phyloP scores from a whole-genome alignment of 257 asterid species.

The Plectranthus barbatus region DNA sequence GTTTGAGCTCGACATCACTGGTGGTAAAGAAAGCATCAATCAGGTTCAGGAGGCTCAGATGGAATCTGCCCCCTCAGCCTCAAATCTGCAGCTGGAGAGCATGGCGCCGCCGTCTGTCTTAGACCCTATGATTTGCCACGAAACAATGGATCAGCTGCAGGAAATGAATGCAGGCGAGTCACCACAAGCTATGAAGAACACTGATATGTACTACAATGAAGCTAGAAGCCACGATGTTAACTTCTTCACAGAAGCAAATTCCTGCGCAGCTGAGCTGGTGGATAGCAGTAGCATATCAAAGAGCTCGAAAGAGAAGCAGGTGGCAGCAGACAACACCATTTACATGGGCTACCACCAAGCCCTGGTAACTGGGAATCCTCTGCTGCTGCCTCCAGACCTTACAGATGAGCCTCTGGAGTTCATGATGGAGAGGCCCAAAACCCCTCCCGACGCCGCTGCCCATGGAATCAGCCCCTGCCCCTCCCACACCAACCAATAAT shows the following conservation, averaged over 20 bases:
- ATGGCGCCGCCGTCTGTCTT: conserved; percentile 15
- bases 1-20: conserved; percentile 32
- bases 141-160: conserved; percentile 14
- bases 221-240: conserved; percentile 17
- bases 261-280: background rate
- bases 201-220: conserved; percentile 15
- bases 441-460: too few relatives aligned
- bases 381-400: conserved; percentile 26
- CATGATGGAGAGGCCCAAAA: conserved; percentile 7
- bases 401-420: conserved; percentile 26
- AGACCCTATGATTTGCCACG: conserved; percentile 13
- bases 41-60: background rate
- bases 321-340: conserved; percentile 13
- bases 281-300: background rate
- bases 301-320: conserved; percentile 17
- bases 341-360: conserved; percentile 27
- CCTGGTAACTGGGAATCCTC: conserved; percentile 32
- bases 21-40: conserved; percentile 10
- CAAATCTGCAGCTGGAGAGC: background rate
- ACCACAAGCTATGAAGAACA: background rate
- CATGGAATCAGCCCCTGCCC: too few relatives aligned
- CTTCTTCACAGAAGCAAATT: conserved; percentile 9
- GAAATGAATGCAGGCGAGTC: conserved; percentile 12
- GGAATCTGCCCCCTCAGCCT: too few relatives aligned
- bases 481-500: too few relatives aligned